These are phyloP conservation scores for Colletotrichum liriopes DNA, from an alignment of 2,329 filamentous ascomycete genomes.

Conservation along the genomic window DNA sequence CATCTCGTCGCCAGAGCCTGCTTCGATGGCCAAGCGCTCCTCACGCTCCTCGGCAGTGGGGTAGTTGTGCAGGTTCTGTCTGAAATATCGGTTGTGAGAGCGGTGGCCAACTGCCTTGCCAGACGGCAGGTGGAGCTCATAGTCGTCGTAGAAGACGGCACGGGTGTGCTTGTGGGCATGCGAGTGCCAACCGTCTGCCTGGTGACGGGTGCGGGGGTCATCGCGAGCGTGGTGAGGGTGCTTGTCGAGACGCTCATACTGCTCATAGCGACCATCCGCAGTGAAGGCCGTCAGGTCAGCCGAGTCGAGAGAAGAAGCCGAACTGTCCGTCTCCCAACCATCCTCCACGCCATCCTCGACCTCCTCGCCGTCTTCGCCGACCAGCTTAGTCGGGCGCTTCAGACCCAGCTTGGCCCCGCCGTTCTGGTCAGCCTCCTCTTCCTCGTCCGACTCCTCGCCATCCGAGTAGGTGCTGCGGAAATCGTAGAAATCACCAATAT, in stretches of 20 bases:
- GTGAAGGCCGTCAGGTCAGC: constrained; percentile 86
- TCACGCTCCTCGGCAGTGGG: constrained; percentile 84
- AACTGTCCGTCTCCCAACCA: constrained; percentile 96
- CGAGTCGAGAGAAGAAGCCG: constrained; percentile 89
- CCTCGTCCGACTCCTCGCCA: constrained; percentile 75
- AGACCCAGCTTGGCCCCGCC: constrained; percentile 81
- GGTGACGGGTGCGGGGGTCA: constrained; percentile 81
- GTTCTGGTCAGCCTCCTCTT: constrained; percentile 64
- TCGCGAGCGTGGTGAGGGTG: constrained; percentile 83
- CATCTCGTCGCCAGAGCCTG: constrained; percentile 50
- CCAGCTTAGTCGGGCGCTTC: constrained; percentile 68
- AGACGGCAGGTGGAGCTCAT: constrained; percentile 92
- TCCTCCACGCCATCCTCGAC: constrained; percentile 75
- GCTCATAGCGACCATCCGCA: constrained; percentile 79
- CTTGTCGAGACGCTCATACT: constrained; percentile 80
- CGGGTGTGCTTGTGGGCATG: constrained; percentile 83
- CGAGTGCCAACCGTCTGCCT: constrained; percentile 84
- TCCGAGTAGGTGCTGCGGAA: constrained; percentile 97
- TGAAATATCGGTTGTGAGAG: constrained; percentile 88
- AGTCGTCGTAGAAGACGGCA: constrained; percentile 91
- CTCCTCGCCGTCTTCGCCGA: constrained; percentile 65
- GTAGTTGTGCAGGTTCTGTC: constrained; percentile 91
- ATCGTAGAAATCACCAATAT: constrained; percentile 97
- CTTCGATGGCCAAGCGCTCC: constrained; percentile 75
- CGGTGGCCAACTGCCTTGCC: constrained; percentile 93